These are phyloP conservation scores for Multifurca ochricompacta DNA, from an alignment of 768 basidiomycete genomes.

Conservation along the genomic window DNA sequence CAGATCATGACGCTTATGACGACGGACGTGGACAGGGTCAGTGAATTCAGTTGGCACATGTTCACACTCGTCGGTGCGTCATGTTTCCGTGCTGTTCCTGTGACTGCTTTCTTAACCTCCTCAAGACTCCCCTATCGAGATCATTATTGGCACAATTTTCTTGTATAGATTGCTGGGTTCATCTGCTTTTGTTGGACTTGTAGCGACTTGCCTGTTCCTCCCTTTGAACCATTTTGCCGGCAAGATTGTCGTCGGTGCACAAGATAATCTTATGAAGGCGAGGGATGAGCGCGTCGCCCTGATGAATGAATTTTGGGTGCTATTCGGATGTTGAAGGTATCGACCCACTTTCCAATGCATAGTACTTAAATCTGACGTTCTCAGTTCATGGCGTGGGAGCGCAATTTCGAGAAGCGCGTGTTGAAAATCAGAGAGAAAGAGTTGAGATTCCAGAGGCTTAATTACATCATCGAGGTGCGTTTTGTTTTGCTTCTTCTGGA, in stretches of 20 bases:
- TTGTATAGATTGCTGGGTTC: conserved; percentile 73
- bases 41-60: conserved; percentile 75
- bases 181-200: conserved; percentile 72
- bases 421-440: conserved; percentile 71
- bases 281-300: conserved; percentile 83
- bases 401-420: conserved; percentile 75
- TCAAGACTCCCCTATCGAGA: conserved; percentile 70
- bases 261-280: conserved; percentile 86
- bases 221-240: conserved; percentile 83
- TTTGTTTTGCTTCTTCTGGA: neutral
- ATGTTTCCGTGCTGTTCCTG: neutral
- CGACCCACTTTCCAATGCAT: neutral
- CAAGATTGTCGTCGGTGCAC: conserved; percentile 66
- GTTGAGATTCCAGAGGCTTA: conserved; percentile 75
- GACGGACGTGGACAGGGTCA: conserved; percentile 85
- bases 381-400: conserved; percentile 93
- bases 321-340: conserved; percentile 81
- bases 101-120: neutral
- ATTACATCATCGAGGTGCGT: conserved; percentile 75
- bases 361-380: neutral
- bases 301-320: conserved; percentile 92
- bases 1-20: conserved; percentile 96
- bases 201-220: conserved; percentile 53
- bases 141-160: conserved; percentile 65
- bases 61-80: conserved; percentile 63